Conservation (phyloP, 129 eudicot species). For the Pseudognaphalium luteoalbum region DNA sequence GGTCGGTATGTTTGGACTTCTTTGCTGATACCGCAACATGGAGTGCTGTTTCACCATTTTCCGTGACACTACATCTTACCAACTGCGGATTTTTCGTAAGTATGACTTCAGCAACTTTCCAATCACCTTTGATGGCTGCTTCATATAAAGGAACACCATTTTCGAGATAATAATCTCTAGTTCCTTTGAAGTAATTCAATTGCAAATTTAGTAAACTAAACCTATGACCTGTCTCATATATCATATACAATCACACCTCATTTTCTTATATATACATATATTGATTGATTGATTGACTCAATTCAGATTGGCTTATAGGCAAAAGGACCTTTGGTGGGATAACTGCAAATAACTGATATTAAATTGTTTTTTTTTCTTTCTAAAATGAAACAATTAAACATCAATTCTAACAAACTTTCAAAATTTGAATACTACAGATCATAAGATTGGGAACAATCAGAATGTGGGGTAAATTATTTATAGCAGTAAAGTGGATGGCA, state of each 20-base stretch:
- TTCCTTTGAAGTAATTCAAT: not conserved
- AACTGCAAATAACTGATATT: not conserved
- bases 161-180: constrained; percentile 10
- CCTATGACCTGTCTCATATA: not conserved
- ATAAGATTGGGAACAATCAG: not conserved
- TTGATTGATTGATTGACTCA: no score
- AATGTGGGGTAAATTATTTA: not conserved
- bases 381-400: no score
- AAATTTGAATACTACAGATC: not conserved
- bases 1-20: not conserved
- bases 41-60: constrained; percentile 45
- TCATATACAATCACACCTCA: not conserved
- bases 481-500: not conserved
- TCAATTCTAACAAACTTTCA: not conserved
- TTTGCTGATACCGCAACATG: constrained; percentile 52
- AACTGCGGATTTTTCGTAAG: not conserved
- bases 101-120: constrained; percentile 32
- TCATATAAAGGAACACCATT: constrained; percentile 30
- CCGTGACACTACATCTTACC: constrained; percentile 31
- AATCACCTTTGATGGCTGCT: constrained; percentile 37
- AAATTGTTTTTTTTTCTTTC: not conserved
- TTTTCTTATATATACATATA: no score
- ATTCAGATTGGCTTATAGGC: not conserved
- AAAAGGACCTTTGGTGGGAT: not conserved
- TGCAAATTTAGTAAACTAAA: not conserved